A percentile compares a stretch with the other conserved stretches of the same genome.
phyloP scores from a whole-genome alignment of 179 eudicot species.

The Silene coronaria region DNA sequence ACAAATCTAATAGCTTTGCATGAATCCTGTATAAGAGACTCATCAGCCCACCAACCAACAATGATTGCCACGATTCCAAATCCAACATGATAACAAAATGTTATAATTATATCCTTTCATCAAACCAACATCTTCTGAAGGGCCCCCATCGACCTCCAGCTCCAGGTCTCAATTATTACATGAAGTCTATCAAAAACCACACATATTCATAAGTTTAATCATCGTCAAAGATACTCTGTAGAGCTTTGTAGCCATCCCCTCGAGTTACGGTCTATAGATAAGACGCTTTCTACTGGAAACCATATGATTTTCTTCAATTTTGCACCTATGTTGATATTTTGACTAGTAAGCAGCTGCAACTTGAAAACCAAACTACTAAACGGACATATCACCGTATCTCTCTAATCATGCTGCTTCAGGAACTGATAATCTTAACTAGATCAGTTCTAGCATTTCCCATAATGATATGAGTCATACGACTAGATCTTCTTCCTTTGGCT shows the following conservation, averaged over 20 bases:
- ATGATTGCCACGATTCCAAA: background rate
- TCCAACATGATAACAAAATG: background rate
- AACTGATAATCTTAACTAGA: background rate
- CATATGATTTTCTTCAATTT: background rate
- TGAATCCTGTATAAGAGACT: background rate
- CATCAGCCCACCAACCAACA: background rate
- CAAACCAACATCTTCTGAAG: background rate
- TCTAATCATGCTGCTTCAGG: background rate
- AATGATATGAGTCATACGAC: too few species aligned
- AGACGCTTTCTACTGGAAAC: background rate
- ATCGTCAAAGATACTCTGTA: background rate
- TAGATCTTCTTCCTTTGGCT: background rate
- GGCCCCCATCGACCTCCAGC: background rate
- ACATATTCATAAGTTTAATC: too few species aligned
- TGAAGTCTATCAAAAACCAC: too few species aligned
- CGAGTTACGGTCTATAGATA: background rate
- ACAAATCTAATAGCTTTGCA: background rate
- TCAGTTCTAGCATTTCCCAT: background rate
- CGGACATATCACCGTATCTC: background rate
- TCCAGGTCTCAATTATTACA: background rate
- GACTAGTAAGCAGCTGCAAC: background rate
- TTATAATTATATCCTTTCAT: background rate
- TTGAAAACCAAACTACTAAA: background rate
- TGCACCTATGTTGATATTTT: background rate
- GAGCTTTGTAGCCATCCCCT: background rate